A percentile compares a stretch with the other conserved stretches of the same genome.
Conservation (phyloP, 305 asterid genomes). For the Salvia sclarea region DNA sequence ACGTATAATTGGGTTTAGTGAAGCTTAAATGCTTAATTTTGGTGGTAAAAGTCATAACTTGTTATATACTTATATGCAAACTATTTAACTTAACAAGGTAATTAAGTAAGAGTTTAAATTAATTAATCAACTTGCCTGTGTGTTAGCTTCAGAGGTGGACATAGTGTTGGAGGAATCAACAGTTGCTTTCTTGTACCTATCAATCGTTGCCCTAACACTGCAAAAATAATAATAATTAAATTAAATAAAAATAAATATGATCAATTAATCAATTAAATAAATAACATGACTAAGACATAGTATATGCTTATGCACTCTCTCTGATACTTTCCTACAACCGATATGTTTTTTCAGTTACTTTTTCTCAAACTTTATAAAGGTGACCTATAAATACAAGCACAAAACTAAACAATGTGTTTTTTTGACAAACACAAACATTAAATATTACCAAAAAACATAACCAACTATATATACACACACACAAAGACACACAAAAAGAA, state of each 20-base stretch:
- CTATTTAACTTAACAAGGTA: neutral
- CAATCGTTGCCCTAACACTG: constrained; percentile 82
- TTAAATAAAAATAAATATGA: neutral
- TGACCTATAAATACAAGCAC: too few species aligned
- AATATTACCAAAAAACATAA: too few species aligned
- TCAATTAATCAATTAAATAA: neutral
- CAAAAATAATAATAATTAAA: neutral
- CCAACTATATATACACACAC: neutral
- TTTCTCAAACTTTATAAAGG: too few species aligned
- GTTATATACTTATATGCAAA: neutral
- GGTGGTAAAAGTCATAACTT: neutral
- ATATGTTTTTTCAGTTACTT: too few species aligned
- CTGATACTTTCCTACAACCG: too few species aligned
- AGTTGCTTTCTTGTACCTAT: constrained; percentile 73
- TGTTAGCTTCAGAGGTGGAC: constrained; percentile 74
- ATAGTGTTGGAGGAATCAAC: constrained; percentile 60
- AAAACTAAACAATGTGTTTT: too few species aligned
- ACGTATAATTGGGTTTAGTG: too few species aligned
- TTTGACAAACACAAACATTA: too few species aligned
- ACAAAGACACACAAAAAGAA: neutral
- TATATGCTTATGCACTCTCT: too few species aligned
- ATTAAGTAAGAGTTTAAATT: too few species aligned
- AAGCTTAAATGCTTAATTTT: neutral
- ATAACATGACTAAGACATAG: neutral
- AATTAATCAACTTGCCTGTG: constrained; percentile 66